These are phyloP conservation scores for Sistotremastrum niveocremeum DNA, from an alignment of 768 basidiomycete genomes.

Conservation along the genomic window DNA sequence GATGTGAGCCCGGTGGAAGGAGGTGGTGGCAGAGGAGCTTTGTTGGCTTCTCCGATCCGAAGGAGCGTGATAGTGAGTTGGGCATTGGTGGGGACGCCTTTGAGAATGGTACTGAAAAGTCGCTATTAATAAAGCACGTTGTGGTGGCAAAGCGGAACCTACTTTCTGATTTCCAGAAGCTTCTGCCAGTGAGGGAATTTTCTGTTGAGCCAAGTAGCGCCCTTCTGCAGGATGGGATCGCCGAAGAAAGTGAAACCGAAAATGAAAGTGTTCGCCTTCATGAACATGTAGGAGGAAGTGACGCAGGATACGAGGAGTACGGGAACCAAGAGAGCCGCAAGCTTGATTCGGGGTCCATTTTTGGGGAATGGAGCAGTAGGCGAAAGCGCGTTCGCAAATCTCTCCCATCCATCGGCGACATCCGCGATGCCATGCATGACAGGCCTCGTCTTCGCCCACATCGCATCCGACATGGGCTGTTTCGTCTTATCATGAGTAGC, in stretches of 20 bases:
- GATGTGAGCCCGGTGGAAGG: slow-evolving; percentile 9
- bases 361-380: slow-evolving; percentile 24
- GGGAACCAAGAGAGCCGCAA: slow-evolving; percentile 19
- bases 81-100: slow-evolving; percentile 29
- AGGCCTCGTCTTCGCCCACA: slow-evolving; percentile 22
- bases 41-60: slow-evolving; percentile 24
- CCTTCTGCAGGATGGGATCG: slow-evolving; percentile 21
- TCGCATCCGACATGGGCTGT: slow-evolving; percentile 17
- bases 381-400: slow-evolving; percentile 25
- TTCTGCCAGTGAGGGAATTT: slow-evolving; percentile 24
- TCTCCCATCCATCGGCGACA: slow-evolving; percentile 27
- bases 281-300: slow-evolving; percentile 17
- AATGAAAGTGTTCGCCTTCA: slow-evolving; percentile 16
- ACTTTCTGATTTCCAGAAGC: slow-evolving; percentile 24
- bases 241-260: slow-evolving; percentile 28
- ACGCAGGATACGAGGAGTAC: slow-evolving; percentile 17
- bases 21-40: slow-evolving; percentile 27
- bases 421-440: slow-evolving; percentile 22
- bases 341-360: slow-evolving; percentile 14
- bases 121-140: not conserved
- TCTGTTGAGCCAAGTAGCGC: slow-evolving; percentile 17
- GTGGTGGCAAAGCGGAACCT: slow-evolving; percentile 2
- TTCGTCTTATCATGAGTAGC: slow-evolving; percentile 16
- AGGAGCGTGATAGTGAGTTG: slow-evolving; percentile 29
- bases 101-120: slow-evolving; percentile 20